phyloP scores from a whole-genome alignment of 148 eudicot genomes.

The Camellia japonica region DNA sequence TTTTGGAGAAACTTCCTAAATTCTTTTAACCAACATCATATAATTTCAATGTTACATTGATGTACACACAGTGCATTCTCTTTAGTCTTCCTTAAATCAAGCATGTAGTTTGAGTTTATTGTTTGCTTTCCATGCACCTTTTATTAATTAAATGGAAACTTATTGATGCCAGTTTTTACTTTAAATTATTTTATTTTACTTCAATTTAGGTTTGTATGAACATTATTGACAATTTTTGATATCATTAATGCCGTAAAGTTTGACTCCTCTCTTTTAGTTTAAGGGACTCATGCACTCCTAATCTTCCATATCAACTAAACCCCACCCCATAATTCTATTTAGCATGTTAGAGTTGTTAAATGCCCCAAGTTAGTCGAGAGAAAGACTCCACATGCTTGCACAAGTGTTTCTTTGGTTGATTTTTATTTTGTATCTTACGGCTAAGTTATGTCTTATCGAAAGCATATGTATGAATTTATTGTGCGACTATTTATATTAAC shows the following conservation, averaged over 20 bases:
- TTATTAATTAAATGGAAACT: not conserved
- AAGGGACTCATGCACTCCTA: not conserved
- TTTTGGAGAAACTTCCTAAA: too few species aligned
- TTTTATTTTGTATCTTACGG: not conserved
- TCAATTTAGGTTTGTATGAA: not conserved
- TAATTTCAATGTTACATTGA: too few species aligned
- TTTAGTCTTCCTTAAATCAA: not conserved
- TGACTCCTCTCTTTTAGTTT: not conserved
- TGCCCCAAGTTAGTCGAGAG: too few species aligned
- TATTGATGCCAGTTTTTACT: not conserved
- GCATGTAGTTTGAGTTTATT: not conserved
- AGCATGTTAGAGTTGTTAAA: not conserved
- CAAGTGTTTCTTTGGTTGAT: not conserved
- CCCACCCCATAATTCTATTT: not conserved
- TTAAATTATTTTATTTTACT: not conserved
- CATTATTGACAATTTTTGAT: not conserved
- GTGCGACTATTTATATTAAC: slow-evolving; percentile 66
- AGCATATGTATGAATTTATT: slow-evolving; percentile 30
- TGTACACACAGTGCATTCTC: too few species aligned
- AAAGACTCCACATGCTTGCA: not conserved
- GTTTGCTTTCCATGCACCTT: not conserved
- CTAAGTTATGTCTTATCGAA: too few species aligned
- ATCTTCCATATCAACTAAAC: not conserved
- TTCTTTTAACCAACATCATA: too few species aligned
- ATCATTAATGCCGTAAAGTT: not conserved